Conservation (phyloP, 208 protist species). For the Leishmania major region DNA sequence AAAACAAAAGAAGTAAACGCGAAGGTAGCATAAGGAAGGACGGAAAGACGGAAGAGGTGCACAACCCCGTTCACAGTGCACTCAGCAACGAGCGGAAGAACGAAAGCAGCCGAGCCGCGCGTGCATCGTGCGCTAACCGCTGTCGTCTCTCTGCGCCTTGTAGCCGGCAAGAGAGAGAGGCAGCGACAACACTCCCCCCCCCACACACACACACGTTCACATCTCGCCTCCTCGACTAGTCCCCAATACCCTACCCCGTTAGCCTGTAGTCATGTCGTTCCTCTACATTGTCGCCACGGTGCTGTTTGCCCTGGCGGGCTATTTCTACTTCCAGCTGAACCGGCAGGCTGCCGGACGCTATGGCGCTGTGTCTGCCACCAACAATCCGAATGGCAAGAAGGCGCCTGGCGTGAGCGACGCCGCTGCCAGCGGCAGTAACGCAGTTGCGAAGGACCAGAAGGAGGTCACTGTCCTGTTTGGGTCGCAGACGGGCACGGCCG, state of each 20-base stretch:
- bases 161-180: neutral
- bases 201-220: too few species aligned
- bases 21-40: neutral
- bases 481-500: slow-evolving; percentile 90
- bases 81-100: too few species aligned
- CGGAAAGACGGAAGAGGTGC: neutral
- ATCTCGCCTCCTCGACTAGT: neutral
- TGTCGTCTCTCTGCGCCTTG: neutral
- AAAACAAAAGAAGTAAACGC: neutral
- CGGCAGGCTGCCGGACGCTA: slow-evolving; percentile 10
- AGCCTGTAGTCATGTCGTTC: slow-evolving; percentile 8
- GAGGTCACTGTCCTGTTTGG: slow-evolving; percentile 83
- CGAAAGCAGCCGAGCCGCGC: too few species aligned
- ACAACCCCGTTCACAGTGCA: neutral
- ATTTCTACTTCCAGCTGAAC: slow-evolving; percentile 52
- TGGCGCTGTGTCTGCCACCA: neutral
- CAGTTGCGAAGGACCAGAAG: slow-evolving; percentile 23
- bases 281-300: slow-evolving; percentile 45
- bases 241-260: neutral
- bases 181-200: neutral
- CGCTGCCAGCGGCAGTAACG: neutral
- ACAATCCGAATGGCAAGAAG: neutral
- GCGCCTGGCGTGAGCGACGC: neutral
- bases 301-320: slow-evolving; percentile 47
- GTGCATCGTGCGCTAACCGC: too few species aligned